phyloP scores from a whole-genome alignment of 2,329 filamentous ascomycete genomes.

The Byssoonygena ceratinophila region DNA sequence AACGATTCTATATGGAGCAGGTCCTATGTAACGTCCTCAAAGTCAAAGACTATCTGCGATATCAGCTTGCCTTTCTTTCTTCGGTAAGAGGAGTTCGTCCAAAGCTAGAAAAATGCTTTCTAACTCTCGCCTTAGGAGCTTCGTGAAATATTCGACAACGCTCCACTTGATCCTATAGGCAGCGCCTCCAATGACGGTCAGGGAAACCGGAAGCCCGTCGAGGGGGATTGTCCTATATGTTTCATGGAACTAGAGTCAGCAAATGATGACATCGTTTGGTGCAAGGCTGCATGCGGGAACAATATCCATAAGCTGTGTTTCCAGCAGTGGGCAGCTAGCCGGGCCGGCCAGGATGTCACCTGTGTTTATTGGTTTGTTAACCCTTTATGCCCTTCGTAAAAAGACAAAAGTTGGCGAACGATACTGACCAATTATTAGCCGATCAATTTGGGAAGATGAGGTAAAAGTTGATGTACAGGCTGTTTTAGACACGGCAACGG shows the following conservation, averaged over 20 bases:
- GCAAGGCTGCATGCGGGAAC: constrained; percentile 51
- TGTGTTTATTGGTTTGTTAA: constrained; percentile 39
- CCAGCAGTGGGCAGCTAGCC: constrained; percentile 41
- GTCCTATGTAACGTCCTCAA: constrained; percentile 50
- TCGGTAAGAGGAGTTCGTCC: constrained; percentile 27
- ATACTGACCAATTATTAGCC: constrained; percentile 22
- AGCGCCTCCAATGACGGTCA: constrained; percentile 28
- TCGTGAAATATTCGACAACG: constrained; percentile 44
- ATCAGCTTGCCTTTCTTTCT: constrained; percentile 51
- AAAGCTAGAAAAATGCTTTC: background rate
- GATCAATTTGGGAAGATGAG: constrained; percentile 33
- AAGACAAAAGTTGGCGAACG: background rate
- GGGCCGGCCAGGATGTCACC: constrained; percentile 24
- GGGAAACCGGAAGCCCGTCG: constrained; percentile 47
- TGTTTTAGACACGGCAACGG: constrained; percentile 23
- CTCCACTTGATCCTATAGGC: constrained; percentile 41
- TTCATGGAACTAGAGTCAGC: constrained; percentile 45
- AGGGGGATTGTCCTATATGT: constrained; percentile 55
- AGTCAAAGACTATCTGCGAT: constrained; percentile 45
- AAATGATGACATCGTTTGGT: constrained; percentile 45
- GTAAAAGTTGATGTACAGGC: constrained; percentile 21
- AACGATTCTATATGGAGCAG: constrained; percentile 23
- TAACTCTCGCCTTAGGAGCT: constrained; percentile 37
- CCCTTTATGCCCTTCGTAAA: background rate
- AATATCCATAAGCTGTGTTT: constrained; percentile 52